Percentiles rank a stretch among this genome's conserved stretches.
These are phyloP conservation scores for Acanthamoeba sp. DNA, from an alignment of 208 protist species.

Conservation along the genomic window DNA sequence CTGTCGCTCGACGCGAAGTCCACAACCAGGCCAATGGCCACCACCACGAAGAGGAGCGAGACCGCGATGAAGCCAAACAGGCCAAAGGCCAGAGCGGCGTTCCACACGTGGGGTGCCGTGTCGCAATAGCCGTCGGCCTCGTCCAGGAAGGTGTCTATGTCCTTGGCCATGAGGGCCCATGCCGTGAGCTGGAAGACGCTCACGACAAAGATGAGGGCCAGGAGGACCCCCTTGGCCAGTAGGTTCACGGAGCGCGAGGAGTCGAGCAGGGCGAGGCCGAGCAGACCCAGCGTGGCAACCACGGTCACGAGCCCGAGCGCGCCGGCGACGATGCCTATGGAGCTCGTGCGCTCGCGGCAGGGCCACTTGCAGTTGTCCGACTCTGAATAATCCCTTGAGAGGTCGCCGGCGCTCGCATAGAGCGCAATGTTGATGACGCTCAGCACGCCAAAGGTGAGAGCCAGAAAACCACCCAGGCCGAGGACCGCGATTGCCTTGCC, in stretches of 20 bases:
- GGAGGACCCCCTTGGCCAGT: background rate
- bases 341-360: background rate
- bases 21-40: background rate
- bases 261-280: background rate
- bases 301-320: background rate
- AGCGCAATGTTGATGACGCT: constrained; percentile 27
- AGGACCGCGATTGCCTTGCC: background rate
- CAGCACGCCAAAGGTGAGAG: background rate
- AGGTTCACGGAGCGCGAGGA: background rate
- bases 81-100: constrained; percentile 2
- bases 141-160: constrained; percentile 3
- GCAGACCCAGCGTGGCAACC: background rate
- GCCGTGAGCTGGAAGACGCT: constrained; percentile 9
- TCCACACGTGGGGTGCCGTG: background rate
- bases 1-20: background rate
- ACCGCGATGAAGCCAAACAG: background rate
- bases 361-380: background rate
- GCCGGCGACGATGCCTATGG: constrained; percentile 17
- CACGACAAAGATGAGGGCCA: background rate
- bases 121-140: background rate
- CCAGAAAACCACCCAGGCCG: background rate
- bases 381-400: background rate
- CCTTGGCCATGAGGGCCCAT: background rate
- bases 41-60: background rate
- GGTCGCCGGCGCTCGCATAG: background rate